Percentiles rank a stretch among this genome's conserved stretches.
Evolutionary conservation across 1,284 basidiomycete species (phyloP).

Genomic region (Gymnopus androsaceus): DNA sequence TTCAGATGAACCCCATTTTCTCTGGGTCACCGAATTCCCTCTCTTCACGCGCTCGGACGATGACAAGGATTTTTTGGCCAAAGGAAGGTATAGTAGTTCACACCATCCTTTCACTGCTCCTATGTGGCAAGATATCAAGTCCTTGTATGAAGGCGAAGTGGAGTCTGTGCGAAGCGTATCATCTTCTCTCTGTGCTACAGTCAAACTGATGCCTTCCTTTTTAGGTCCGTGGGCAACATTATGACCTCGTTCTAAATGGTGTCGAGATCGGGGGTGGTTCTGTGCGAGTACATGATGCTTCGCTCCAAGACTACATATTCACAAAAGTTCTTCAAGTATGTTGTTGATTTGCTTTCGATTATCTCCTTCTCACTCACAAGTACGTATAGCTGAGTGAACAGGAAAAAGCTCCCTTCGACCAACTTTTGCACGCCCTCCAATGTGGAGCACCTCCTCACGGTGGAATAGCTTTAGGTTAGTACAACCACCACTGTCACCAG

Average conservation of each 20-base stretch:
- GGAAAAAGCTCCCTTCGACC: constrained; percentile 79
- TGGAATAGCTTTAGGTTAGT: constrained; percentile 85
- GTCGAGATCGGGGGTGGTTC: constrained; percentile 93
- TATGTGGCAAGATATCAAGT: constrained; percentile 83
- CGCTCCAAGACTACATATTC: constrained; percentile 86
- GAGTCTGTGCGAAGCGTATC: constrained; percentile 51
- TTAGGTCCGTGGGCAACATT: constrained; percentile 91
- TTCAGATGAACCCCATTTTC: constrained; percentile 71
- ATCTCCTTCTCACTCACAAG: neutral
- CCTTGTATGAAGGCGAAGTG: constrained; percentile 69
- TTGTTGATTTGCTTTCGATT: constrained; percentile 8
- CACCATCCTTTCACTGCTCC: constrained; percentile 98
- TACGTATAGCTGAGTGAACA: constrained; percentile 64
- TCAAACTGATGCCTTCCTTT: constrained; percentile 12
- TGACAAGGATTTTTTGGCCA: constrained; percentile 85
- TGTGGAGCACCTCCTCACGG: constrained; percentile 94
- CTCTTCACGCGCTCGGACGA: constrained; percentile 87
- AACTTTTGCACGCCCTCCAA: constrained; percentile 82
- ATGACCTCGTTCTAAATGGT: constrained; percentile 95
- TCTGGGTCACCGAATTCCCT: constrained; percentile 96
- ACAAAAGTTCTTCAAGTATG: constrained; percentile 74
- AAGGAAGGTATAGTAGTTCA: constrained; percentile 86
- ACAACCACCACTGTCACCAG: neutral
- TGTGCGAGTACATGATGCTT: constrained; percentile 88
- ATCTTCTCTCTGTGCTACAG: neutral